Percentiles rank a stretch among this genome's conserved stretches.
phyloP scores from a whole-genome alignment of 192 early-diverging fungal genomes.

The Coemansia brasiliensis region DNA sequence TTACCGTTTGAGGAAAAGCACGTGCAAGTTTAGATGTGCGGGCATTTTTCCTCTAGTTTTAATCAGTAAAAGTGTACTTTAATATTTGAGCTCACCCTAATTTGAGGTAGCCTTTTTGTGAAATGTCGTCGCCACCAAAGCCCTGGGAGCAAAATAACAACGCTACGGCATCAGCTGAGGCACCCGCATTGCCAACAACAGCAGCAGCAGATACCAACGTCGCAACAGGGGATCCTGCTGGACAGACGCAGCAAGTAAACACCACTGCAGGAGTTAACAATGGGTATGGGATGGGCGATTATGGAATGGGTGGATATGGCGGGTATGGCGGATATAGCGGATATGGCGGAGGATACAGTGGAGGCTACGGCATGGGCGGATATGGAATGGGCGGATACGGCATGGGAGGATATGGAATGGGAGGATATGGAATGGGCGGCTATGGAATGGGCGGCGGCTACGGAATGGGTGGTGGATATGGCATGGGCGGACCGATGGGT shows the following conservation, averaged over 20 bases:
- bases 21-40: too few species aligned
- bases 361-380: constrained; percentile 27
- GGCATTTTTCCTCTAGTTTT: background rate
- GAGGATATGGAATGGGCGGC: constrained; percentile 53
- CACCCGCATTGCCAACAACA: constrained; percentile 28
- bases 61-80: constrained; percentile 1
- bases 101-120: too few species aligned
- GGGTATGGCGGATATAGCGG: constrained; percentile 14
- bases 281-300: constrained; percentile 48
- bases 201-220: constrained; percentile 29
- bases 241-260: constrained; percentile 7
- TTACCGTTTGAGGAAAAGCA: too few species aligned
- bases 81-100: background rate
- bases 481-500: constrained; percentile 67
- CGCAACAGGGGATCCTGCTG: constrained; percentile 12
- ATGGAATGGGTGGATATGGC: constrained; percentile 43
- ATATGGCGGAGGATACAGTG: constrained; percentile 28
- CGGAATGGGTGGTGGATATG: constrained; percentile 54
- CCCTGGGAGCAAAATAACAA: constrained; percentile 42
- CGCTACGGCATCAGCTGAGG: background rate
- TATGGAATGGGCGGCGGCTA: constrained; percentile 59
- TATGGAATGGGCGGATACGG: constrained; percentile 42
- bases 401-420: constrained; percentile 59
- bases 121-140: constrained; percentile 51
- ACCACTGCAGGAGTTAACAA: constrained; percentile 4